Conservation (phyloP, 1,284 basidiomycete species). For the Trametes versicolor region DNA sequence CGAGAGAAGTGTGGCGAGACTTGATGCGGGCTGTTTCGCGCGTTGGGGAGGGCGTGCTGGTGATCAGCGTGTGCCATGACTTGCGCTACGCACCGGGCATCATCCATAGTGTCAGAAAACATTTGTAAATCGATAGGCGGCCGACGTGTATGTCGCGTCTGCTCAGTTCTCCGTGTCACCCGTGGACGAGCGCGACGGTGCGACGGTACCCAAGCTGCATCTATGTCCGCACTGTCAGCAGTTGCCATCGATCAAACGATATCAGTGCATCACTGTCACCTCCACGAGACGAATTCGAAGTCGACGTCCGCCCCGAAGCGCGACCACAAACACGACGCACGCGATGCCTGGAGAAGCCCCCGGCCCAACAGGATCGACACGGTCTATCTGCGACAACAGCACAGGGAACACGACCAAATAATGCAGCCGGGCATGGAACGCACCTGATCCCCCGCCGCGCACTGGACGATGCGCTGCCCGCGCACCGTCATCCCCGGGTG, state of each 20-base stretch:
- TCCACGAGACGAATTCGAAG: background rate
- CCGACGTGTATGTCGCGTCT: background rate
- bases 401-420: constrained; percentile 5
- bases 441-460: too few relatives aligned
- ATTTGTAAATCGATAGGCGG: background rate
- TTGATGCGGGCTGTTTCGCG: constrained; percentile 1
- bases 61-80: background rate
- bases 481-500: background rate
- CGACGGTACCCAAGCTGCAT: background rate
- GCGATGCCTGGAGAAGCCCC: background rate
- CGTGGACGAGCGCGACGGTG: background rate
- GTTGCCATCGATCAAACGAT: constrained; percentile 2
- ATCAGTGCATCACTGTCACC: constrained; percentile 6
- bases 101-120: background rate
- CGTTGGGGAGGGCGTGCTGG: background rate
- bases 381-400: background rate
- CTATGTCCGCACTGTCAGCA: constrained; percentile 15
- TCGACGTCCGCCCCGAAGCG: constrained; percentile 8
- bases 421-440: constrained; percentile 17
- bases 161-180: background rate
- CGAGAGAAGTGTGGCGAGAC: constrained; percentile 16
- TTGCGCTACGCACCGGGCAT: background rate
- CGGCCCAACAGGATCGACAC: constrained; percentile 4
- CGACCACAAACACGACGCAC: background rate
- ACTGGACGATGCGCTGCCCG: too few relatives aligned